Evolutionary conservation across 1,284 basidiomycete genomes (phyloP).

Genomic region (Leucoagaricus sp.): DNA sequence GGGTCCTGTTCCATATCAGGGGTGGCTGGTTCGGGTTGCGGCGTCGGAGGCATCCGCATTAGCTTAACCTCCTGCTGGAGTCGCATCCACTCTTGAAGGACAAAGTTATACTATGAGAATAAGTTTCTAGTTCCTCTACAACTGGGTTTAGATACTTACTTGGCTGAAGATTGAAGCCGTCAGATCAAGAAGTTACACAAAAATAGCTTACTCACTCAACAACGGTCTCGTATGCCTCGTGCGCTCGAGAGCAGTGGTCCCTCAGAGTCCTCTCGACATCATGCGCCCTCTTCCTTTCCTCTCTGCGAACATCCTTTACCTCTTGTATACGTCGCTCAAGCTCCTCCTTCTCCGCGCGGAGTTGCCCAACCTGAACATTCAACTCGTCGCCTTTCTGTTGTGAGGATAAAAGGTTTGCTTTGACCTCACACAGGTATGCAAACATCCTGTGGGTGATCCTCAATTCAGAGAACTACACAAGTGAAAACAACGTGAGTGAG

Average conservation of each 20-base stretch:
- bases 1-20: constrained; percentile 9
- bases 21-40: constrained; percentile 7
- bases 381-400: constrained; percentile 27
- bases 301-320: constrained; percentile 26
- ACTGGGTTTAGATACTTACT: constrained; percentile 23
- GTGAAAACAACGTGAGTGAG: not conserved
- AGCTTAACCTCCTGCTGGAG: constrained; percentile 27
- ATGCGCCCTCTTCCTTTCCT: constrained; percentile 35
- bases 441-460: constrained; percentile 41
- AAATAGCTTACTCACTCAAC: constrained; percentile 33
- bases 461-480: constrained; percentile 44
- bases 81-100: constrained; percentile 28
- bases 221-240: constrained; percentile 34
- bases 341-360: constrained; percentile 35
- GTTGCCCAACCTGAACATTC: constrained; percentile 25
- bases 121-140: constrained; percentile 8
- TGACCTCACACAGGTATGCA: constrained; percentile 41
- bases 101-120: constrained; percentile 32
- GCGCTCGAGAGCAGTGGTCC: constrained; percentile 35
- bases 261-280: constrained; percentile 36
- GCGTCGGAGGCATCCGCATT: constrained; percentile 19
- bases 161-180: constrained; percentile 21
- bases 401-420: constrained; percentile 30
- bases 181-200: constrained; percentile 12
- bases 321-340: constrained; percentile 26